Evolutionary conservation across 176 grass and related monocot genomes (phyloP), one percentile per base, ranked within the genome.

Genomic region (Alopecurus myosuroides): DNA sequence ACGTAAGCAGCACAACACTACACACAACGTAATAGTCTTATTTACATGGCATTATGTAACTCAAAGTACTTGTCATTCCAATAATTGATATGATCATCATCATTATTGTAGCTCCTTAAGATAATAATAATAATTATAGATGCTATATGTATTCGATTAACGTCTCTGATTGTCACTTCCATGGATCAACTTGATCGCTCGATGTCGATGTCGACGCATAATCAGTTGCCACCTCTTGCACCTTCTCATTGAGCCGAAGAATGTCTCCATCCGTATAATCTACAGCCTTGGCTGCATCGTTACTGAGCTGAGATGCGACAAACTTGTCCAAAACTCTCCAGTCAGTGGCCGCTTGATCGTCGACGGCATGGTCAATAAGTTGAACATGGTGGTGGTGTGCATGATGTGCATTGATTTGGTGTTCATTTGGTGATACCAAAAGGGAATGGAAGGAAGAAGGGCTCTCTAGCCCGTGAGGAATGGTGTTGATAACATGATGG

Each of bases 301-400:
- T 67, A 70, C 95, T 98, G 58, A 98, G 95, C 53, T 98, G 95
- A 36, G 95, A 93, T 2, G 95, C 95, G 8, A 98, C 95, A 69
- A 95, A 98, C 88, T 98, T 98, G 80, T 95, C 93, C 3, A 95
- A 81, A 77, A 98, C 83, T 81, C 96, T 98, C 93, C 91, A 98
- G 48, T 92, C 91, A 9, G 93, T 95, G 9, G 93, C 90, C 56
- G 77, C 91, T 39, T 82, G 89, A 45, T 90, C 92, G 26, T 90
- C 92, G 75, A 72, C 76, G 15, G 68, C 48, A 75, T 88, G 85
- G 11, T 94, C 92, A n/a, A 77, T 78, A 57, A 81, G 75, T 66
- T 92, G 88, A 85, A 64, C 81, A 77, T 90, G 87, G 57, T 88
- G 87, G 57, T 88, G 85, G 31, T 82, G 76, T 26, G 73, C 72